Percentiles rank a stretch among this genome's conserved stretches.
Evolutionary conservation across 1,284 basidiomycete species (phyloP).

Genomic region (Amylostereum chailletii): DNA sequence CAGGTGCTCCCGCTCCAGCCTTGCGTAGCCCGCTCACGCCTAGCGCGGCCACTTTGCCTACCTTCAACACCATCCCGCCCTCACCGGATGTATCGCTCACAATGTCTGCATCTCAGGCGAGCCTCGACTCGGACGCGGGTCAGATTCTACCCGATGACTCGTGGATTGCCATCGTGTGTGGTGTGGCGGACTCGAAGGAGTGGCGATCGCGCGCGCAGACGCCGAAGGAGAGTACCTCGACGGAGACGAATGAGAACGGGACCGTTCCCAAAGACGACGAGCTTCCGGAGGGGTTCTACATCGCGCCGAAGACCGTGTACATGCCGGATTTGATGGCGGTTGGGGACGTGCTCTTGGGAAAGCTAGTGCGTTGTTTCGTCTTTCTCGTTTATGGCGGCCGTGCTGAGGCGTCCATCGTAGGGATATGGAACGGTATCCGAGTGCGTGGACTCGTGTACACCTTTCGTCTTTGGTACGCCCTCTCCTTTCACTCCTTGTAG

Average conservation of each 20-base stretch:
- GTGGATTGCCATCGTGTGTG: slow-evolving; percentile 76
- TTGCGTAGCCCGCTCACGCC: slow-evolving; percentile 18
- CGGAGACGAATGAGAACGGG: background rate
- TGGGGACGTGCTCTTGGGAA: slow-evolving; percentile 70
- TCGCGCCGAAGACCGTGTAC: slow-evolving; percentile 67
- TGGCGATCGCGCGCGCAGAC: slow-evolving; percentile 20
- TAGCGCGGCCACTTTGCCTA: slow-evolving; percentile 7
- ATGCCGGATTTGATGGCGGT: slow-evolving; percentile 74
- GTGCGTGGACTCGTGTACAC: slow-evolving; percentile 62
- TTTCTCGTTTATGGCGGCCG: background rate
- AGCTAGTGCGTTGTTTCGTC: slow-evolving; percentile 39
- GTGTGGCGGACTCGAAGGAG: slow-evolving; percentile 43
- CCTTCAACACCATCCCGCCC: slow-evolving; percentile 20
- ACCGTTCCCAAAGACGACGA: slow-evolving; percentile 23
- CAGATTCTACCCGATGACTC: slow-evolving; percentile 51
- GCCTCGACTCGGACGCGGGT: slow-evolving; percentile 19
- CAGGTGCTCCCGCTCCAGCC: slow-evolving; percentile 32
- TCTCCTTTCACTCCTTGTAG: background rate
- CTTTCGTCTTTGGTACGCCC: slow-evolving; percentile 56
- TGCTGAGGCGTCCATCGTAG: slow-evolving; percentile 20
- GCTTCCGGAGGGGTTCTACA: slow-evolving; percentile 63
- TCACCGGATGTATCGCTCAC: slow-evolving; percentile 14
- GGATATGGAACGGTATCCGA: slow-evolving; percentile 70
- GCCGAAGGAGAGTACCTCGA: background rate
- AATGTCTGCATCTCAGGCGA: slow-evolving; percentile 10